Evolutionary conservation across 2,329 filamentous ascomycete species (phyloP), one percentile per base, ranked within the genome.

Genomic region (Aschersonia sp.): DNA sequence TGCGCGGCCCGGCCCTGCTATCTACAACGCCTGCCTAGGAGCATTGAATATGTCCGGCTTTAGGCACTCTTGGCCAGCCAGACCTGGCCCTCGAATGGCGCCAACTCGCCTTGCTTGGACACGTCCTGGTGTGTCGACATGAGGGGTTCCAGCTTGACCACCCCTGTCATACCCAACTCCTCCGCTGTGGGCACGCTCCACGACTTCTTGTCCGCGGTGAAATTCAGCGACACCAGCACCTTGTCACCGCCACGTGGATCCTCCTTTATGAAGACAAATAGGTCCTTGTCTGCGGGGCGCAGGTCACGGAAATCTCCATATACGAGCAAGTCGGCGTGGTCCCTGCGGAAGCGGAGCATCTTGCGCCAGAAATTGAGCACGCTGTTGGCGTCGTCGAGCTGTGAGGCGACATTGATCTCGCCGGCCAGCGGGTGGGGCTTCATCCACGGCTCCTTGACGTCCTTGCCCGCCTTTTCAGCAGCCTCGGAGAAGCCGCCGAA

Each of bases 351-450:
- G 1, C 31, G 50, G 1, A 60, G 48, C 48, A 56, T 54, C 30
- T 56, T 61, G 49, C 56, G 59, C 62, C 63, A 66, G 43, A 61
- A 66, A 1, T 55, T 56, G 0, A 63, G 47, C 1, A 61, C 58
- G 30, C 69, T 69, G 1, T 60, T 50, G 0, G 60, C 51, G 31
- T 72, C 65, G 0, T 64, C 51, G 0, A 64, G 53, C 57, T 85
- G 80, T 2, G 67, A 65, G 9, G 71, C 69, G 1, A 77, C 80
- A 50, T 85, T 84, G 58, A 80, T 63, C 9, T 64, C 56, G 4
- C 31, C 40, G 0, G 59, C 57, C 5, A 64, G 45, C 5, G 61
- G 61, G 7, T 64, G 62, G 0, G 56, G 29, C 48, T 57, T 58
- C 62, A 64, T 65, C 62, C 62, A 65, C 0, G 62, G 57, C n/a